These are phyloP conservation scores for Nothophoma quercina DNA, from an alignment of 2,329 filamentous ascomycete species.

Conservation along the genomic window DNA sequence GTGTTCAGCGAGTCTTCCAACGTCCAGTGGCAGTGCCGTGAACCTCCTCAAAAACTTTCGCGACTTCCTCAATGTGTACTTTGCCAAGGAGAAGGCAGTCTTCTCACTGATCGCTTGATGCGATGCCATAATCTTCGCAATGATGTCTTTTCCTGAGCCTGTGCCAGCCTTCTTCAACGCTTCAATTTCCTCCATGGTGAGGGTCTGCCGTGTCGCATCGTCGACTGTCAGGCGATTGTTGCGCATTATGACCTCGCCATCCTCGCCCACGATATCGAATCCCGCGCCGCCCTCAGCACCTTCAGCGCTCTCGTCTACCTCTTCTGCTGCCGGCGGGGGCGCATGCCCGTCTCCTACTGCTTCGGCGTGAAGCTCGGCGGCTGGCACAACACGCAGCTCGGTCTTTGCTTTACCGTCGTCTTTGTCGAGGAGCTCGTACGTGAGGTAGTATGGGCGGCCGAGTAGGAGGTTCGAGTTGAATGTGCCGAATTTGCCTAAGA, in stretches of 20 bases:
- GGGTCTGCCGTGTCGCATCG: constrained; percentile 73
- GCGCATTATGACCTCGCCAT: constrained; percentile 61
- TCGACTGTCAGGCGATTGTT: constrained; percentile 71
- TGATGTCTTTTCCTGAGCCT: constrained; percentile 84
- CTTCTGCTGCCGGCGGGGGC: constrained; percentile 50
- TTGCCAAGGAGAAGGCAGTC: constrained; percentile 89
- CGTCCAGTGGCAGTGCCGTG: constrained; percentile 82
- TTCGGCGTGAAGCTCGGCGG: constrained; percentile 84
- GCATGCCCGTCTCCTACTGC: constrained; percentile 64
- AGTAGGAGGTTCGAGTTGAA: constrained; percentile 91
- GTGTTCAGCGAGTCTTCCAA: constrained; percentile 77
- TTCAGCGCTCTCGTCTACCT: constrained; percentile 42
- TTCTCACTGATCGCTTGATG: constrained; percentile 93
- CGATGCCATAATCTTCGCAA: constrained; percentile 89
- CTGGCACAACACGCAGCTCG: constrained; percentile 77
- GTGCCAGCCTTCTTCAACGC: constrained; percentile 75
- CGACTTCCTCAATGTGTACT: constrained; percentile 93
- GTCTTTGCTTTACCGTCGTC: constrained; percentile 69
- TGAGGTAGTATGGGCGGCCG: constrained; percentile 89
- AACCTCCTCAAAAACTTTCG: constrained; percentile 93
- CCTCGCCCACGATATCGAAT: constrained; percentile 58
- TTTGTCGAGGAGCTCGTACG: constrained; percentile 84
- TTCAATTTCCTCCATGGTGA: constrained; percentile 76
- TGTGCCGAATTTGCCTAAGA: constrained; percentile 89
- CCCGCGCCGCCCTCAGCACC: constrained; percentile 45